A percentile compares a stretch with the other conserved stretches of the same genome.
Evolutionary conservation across 768 basidiomycete genomes (phyloP).

Genomic region (Auricularia sp.): DNA sequence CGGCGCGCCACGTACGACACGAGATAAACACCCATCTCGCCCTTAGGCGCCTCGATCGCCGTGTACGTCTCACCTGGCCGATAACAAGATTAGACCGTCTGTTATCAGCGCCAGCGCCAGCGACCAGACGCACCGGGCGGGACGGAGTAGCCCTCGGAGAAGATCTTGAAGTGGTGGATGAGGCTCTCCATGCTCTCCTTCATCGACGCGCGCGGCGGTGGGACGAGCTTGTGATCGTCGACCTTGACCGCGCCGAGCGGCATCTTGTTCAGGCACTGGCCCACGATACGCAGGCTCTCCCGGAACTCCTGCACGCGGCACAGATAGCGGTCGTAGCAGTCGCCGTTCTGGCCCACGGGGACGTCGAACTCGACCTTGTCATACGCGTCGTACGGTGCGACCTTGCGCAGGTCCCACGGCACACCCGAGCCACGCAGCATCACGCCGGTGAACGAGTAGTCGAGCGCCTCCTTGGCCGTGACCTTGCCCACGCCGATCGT

Average conservation of each 20-base stretch:
- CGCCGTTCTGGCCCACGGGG: slow-evolving; percentile 93
- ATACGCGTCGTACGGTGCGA: slow-evolving; percentile 92
- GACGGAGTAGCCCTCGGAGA: slow-evolving; percentile 93
- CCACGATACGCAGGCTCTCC: slow-evolving; percentile 82
- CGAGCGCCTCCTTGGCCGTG: slow-evolving; percentile 83
- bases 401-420: slow-evolving; percentile 90
- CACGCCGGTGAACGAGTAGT: slow-evolving; percentile 91
- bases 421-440: slow-evolving; percentile 93
- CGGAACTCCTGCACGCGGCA: slow-evolving; percentile 98
- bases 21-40: slow-evolving; percentile 97
- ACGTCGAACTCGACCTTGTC: slow-evolving; percentile 97
- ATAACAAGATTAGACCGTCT: background rate
- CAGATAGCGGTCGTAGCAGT: slow-evolving; percentile 96
- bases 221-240: slow-evolving; percentile 95
- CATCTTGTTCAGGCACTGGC: slow-evolving; percentile 94
- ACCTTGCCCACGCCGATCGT: slow-evolving; percentile 86
- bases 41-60: slow-evolving; percentile 97
- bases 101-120: background rate
- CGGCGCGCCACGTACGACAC: slow-evolving; percentile 57
- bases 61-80: slow-evolving; percentile 69
- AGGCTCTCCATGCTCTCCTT: slow-evolving; percentile 98
- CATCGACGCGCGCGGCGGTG: slow-evolving; percentile 94
- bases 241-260: slow-evolving; percentile 85
- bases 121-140: slow-evolving; percentile 48
- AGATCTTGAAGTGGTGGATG: slow-evolving; percentile 99